These are phyloP conservation scores for Diaporthe citri DNA, from an alignment of 2,329 filamentous ascomycete species.

Conservation along the genomic window DNA sequence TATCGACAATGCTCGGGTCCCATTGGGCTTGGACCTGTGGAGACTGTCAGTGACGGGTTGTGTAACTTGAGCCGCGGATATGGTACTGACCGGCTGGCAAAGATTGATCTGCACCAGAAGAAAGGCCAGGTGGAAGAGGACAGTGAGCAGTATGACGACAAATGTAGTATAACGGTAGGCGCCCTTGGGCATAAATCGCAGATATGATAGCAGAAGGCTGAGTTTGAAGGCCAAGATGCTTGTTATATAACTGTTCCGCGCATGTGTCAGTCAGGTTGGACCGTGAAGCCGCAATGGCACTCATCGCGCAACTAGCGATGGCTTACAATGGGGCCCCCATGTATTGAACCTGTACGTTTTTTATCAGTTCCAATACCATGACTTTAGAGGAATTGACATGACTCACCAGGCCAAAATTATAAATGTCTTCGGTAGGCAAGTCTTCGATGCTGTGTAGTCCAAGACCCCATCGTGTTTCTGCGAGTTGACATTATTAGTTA, in stretches of 20 bases:
- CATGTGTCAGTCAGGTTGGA: not conserved
- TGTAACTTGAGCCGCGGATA: constrained; percentile 11
- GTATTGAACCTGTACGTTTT: constrained; percentile 51
- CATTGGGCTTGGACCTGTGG: constrained; percentile 49
- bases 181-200: constrained; percentile 58
- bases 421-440: constrained; percentile 53
- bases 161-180: constrained; percentile 51
- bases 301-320: not conserved
- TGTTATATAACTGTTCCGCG: constrained; percentile 52
- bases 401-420: constrained; percentile 54
- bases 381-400: not conserved
- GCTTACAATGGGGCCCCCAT: constrained; percentile 57
- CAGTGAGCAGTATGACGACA: constrained; percentile 50
- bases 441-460: constrained; percentile 52
- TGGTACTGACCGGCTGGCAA: constrained; percentile 51
- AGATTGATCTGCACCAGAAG: constrained; percentile 52
- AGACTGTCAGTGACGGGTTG: not conserved
- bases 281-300: too few relatives aligned
- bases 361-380: constrained; percentile 5
- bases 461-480: constrained; percentile 59
- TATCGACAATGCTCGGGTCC: constrained; percentile 52
- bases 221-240: constrained; percentile 62
- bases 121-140: constrained; percentile 56
- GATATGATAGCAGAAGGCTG: constrained; percentile 57
- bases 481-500: not conserved